Percentiles rank a stretch among this genome's conserved stretches.
These are phyloP conservation scores for Boletus rufocinnamomeus DNA, from an alignment of 768 basidiomycete genomes.

Conservation along the genomic window DNA sequence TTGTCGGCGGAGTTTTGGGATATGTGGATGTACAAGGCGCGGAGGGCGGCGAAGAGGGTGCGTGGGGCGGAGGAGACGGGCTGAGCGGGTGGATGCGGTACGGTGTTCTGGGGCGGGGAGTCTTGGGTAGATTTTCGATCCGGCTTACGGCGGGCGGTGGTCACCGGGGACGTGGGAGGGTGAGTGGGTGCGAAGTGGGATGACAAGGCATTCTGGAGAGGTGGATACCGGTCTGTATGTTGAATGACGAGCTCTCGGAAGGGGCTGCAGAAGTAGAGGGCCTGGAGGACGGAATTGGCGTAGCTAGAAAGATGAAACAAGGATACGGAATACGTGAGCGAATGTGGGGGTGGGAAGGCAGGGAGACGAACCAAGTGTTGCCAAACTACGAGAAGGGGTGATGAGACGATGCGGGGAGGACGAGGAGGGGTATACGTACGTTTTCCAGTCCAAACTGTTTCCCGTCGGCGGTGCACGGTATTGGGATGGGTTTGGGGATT, in stretches of 20 bases:
- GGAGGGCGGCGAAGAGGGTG: slow-evolving; percentile 88
- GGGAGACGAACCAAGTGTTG: slow-evolving; percentile 79
- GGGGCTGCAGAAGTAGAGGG: slow-evolving; percentile 92
- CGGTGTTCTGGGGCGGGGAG: slow-evolving; percentile 28
- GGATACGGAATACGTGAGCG: slow-evolving; percentile 25
- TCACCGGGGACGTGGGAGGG: slow-evolving; percentile 30
- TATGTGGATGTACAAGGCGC: slow-evolving; percentile 86
- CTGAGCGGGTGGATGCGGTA: slow-evolving; percentile 36
- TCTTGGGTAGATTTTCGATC: slow-evolving; percentile 53
- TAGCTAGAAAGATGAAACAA: slow-evolving; percentile 55
- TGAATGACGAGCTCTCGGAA: slow-evolving; percentile 91
- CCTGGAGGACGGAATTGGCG: slow-evolving; percentile 97
- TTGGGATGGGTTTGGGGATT: slow-evolving; percentile 35
- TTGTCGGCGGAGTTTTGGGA: slow-evolving; percentile 74
- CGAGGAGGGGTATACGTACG: slow-evolving; percentile 51
- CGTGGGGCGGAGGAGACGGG: slow-evolving; percentile 62
- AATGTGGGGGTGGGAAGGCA: slow-evolving; percentile 2
- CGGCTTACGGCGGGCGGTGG: slow-evolving; percentile 51
- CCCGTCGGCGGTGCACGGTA: slow-evolving; percentile 60
- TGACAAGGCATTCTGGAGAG: slow-evolving; percentile 36
- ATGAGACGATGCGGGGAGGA: slow-evolving; percentile 11
- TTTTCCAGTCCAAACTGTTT: slow-evolving; percentile 98
- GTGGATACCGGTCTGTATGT: slow-evolving; percentile 52
- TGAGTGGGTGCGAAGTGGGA: slow-evolving; percentile 26
- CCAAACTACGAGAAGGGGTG: slow-evolving; percentile 66